Evolutionary conservation across 2,329 filamentous ascomycete genomes (phyloP), one percentile per base, ranked within the genome.

Genomic region (Aspergillus arachidicola): DNA sequence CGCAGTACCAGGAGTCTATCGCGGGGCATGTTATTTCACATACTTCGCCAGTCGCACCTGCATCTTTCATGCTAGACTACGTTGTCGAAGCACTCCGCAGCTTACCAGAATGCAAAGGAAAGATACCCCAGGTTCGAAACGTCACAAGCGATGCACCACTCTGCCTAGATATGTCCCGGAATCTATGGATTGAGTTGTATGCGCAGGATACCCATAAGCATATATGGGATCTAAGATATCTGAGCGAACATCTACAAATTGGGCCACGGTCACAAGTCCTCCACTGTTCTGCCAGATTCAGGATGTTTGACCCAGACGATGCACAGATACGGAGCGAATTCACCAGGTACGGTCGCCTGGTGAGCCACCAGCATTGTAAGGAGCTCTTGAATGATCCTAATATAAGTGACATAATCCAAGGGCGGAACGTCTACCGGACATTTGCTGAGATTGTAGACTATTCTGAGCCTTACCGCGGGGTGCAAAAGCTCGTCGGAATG

Each of bases 391-490:
- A 70, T 0, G 62, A 64, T 19, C 58, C 54, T 11, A 57, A 69
- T 19, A 68, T 65, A 2, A 69, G 71, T 12, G 69, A 72, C 28
- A 63, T 73, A 2, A 51, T 72, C 2, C 66, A 70, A 41, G 68
- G 70, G 10, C 65, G 68, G 1, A 69, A 70, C 26, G 57, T 70
- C 2, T 70, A 70, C 58, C 64, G 60, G 2, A 55, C 61, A 2
- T 70, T 70, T 23, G 55, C 65, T 6, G 65, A 70, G 23, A 57
- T 70, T 11, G 67, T 70, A 14, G 62, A 66, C n/a, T 70, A 68
- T 51, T 64, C 65, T 6, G 50, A 65, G 19, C 51, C 19, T 0
- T 70, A 66, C 32, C 65, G 63, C 1, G 66, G 68, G 1, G 65
- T 70, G 51, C 60, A 56, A 34, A 68, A 64, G 36, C 60, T 71